Percentiles rank a stretch among this genome's conserved stretches.
These are phyloP conservation scores for Stagonosporopsis vannaccii DNA, from an alignment of 2,329 filamentous ascomycete genomes.

Conservation along the genomic window DNA sequence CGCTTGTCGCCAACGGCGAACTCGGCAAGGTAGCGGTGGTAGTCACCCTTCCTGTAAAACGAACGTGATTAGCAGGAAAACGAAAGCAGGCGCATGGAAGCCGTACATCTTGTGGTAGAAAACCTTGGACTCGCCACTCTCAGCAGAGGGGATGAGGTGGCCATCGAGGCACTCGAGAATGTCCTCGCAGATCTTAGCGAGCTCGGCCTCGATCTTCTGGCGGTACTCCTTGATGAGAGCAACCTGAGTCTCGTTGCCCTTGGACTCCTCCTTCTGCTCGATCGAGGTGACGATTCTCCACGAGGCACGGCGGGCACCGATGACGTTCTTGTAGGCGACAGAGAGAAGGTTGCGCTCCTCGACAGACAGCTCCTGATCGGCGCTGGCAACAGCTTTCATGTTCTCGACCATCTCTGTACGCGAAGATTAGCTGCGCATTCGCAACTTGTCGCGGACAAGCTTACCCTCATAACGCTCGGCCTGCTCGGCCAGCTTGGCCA, in stretches of 20 bases:
- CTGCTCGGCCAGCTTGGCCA: slow-evolving; percentile 99
- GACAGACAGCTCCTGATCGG: slow-evolving; percentile 71
- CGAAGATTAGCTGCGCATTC: slow-evolving; percentile 25
- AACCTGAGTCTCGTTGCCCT: slow-evolving; percentile 94
- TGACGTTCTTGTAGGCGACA: slow-evolving; percentile 99
- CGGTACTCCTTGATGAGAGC: slow-evolving; percentile 96
- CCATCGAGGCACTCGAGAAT: slow-evolving; percentile 94
- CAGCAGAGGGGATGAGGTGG: slow-evolving; percentile 91
- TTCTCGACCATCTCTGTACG: slow-evolving; percentile 96
- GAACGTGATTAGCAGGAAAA: slow-evolving; percentile 29
- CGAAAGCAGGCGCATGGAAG: not conserved
- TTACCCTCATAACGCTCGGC: slow-evolving; percentile 99
- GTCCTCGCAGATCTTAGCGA: slow-evolving; percentile 97
- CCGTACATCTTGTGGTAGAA: slow-evolving; percentile 99
- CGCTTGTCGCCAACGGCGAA: slow-evolving; percentile 94
- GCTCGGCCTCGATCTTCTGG: slow-evolving; percentile 96
- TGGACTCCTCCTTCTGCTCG: slow-evolving; percentile 99
- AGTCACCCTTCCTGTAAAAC: slow-evolving; percentile 89
- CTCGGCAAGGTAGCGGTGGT: slow-evolving; percentile 98
- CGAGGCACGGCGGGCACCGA: slow-evolving; percentile 93
- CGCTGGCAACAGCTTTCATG: slow-evolving; percentile 97
- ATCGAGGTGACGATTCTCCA: slow-evolving; percentile 99
- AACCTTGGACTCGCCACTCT: slow-evolving; percentile 97
- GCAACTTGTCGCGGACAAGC: slow-evolving; percentile 21
- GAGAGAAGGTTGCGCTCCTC: slow-evolving; percentile 98